Evolutionary conservation across 306 rosid species (phyloP).

Genomic region (Quillaja saponaria): DNA sequence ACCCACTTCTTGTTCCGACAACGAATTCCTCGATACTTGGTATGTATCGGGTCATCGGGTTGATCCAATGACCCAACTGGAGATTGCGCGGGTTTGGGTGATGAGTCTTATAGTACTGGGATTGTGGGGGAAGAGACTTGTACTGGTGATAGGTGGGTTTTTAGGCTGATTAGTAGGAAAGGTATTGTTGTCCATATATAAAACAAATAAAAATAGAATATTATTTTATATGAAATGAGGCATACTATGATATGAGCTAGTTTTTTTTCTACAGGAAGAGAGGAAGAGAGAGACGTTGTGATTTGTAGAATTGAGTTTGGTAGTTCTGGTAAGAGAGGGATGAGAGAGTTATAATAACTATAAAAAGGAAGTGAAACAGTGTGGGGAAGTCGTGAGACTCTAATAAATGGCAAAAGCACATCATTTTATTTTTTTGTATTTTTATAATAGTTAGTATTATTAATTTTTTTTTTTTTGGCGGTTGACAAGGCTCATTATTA

Average conservation of each 20-base stretch:
- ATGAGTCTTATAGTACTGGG: conserved; percentile 1
- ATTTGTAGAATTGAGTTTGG: not conserved
- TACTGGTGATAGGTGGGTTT: conserved; percentile 15
- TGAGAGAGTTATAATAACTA: not conserved
- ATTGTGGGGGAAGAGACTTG: conserved; percentile 10
- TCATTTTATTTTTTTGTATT: not conserved
- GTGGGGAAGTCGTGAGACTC: conserved; percentile 68
- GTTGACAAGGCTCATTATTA: not conserved
- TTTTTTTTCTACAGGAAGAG: too few relatives aligned
- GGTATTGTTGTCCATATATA: conserved; percentile 36
- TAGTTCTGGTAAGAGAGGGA: not conserved
- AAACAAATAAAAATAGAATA: not conserved
- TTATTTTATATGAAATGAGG: not conserved
- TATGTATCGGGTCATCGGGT: conserved; percentile 29
- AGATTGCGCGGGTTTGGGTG: conserved; percentile 25
- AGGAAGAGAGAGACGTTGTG: not conserved
- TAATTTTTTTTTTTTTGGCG: too few relatives aligned
- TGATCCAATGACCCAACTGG: conserved; percentile 21
- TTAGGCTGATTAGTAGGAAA: conserved; percentile 13
- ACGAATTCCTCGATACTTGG: conserved; percentile 63
- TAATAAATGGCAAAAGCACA: not conserved
- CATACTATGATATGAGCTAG: not conserved
- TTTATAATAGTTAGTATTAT: too few relatives aligned
- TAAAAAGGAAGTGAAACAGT: conserved; percentile 25
- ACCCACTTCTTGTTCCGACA: conserved; percentile 89